Conservation (phyloP, 352 stramenopile genomes). For the Phytophthora syringae region DNA sequence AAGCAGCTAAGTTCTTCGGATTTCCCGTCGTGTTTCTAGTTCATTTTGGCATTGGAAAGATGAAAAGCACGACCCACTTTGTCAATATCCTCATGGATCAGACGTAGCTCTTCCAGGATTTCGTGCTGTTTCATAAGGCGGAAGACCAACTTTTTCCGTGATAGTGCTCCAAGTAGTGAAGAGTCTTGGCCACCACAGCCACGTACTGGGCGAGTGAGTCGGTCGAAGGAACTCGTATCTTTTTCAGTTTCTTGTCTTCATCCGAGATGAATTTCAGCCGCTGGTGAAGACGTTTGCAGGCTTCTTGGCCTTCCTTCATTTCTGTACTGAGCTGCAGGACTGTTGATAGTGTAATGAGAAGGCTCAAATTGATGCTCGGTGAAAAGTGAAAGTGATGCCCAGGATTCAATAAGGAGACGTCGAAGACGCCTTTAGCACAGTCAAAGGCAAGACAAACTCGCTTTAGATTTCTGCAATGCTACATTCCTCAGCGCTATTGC, state of each 20-base stretch:
- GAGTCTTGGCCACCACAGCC: not conserved
- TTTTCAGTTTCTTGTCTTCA: slow-evolving; percentile 6
- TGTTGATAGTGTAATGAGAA: slow-evolving; percentile 3
- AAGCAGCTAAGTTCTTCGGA: slow-evolving; percentile 5
- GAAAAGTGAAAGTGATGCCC: too few relatives aligned
- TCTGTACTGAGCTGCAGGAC: slow-evolving; percentile 11
- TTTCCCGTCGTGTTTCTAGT: slow-evolving; percentile 24
- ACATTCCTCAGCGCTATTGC: too few relatives aligned
- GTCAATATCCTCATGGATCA: slow-evolving; percentile 27
- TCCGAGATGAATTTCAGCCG: slow-evolving; percentile 8
- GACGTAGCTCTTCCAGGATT: slow-evolving; percentile 15
- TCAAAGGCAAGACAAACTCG: too few relatives aligned
- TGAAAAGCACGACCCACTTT: slow-evolving; percentile 12
- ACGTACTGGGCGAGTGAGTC: slow-evolving; percentile 17
- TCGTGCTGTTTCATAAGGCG: slow-evolving; percentile 7
- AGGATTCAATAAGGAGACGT: too few relatives aligned
- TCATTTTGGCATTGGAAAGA: slow-evolving; percentile 12
- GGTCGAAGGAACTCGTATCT: not conserved
- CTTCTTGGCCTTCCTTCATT: slow-evolving; percentile 21
- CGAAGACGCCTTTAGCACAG: too few relatives aligned
- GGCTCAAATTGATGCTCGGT: too few relatives aligned
- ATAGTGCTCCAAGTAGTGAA: slow-evolving; percentile 11
- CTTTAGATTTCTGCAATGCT: too few relatives aligned
- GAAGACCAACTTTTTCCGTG: slow-evolving; percentile 15
- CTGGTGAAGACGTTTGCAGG: slow-evolving; percentile 5